phyloP scores from a whole-genome alignment of 2,329 filamentous ascomycete species.

The Blastomyces parvus region DNA sequence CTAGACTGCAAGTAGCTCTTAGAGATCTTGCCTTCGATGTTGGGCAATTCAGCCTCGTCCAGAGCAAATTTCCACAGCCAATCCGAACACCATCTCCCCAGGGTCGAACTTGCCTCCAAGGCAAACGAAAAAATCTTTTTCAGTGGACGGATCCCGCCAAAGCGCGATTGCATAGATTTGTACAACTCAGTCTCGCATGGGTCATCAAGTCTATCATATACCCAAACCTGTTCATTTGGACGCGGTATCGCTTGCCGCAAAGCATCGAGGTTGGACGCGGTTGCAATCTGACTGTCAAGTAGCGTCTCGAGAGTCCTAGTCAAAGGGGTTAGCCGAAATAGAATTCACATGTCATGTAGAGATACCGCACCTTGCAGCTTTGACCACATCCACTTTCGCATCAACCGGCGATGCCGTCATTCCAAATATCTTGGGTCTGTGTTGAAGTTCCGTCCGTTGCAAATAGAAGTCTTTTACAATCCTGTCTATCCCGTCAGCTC shows the following conservation, averaged over 20 bases:
- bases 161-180: conserved; percentile 44
- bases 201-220: conserved; percentile 44
- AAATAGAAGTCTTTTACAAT: conserved; percentile 85
- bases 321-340: conserved; percentile 10
- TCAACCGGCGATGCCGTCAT: conserved; percentile 97
- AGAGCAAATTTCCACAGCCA: conserved; percentile 66
- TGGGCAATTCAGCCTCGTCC: conserved; percentile 51
- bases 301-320: conserved; percentile 59
- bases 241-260: conserved; percentile 50
- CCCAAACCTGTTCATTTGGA: conserved; percentile 50
- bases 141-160: conserved; percentile 46
- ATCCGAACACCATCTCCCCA: conserved; percentile 81
- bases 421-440: conserved; percentile 71
- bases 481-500: conserved; percentile 24
- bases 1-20: conserved; percentile 11
- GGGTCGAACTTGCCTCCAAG: conserved; percentile 49
- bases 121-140: conserved; percentile 51
- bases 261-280: conserved; percentile 53
- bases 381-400: conserved; percentile 60
- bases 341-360: neutral
- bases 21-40: conserved; percentile 46
- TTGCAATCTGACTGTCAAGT: conserved; percentile 75
- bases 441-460: conserved; percentile 34
- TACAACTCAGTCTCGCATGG: conserved; percentile 58
- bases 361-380: conserved; percentile 48